Evolutionary conservation across 371 early-diverging fungal genomes (phyloP), one percentile per base, ranked within the genome.

Genomic region (Basidiobolus meristosporus): DNA sequence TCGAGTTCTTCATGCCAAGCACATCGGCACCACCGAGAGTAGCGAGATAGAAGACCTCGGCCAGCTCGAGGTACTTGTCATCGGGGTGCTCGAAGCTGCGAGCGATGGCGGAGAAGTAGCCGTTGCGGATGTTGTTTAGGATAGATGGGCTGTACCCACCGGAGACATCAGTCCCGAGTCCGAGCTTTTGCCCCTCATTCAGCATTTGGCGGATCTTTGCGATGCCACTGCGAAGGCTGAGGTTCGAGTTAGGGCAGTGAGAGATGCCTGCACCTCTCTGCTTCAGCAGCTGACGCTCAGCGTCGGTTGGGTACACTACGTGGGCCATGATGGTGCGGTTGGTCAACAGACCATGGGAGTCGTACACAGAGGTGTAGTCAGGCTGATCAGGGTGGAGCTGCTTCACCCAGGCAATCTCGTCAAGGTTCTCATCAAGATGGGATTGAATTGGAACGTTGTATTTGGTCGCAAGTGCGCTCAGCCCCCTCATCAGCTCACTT

Each of bases 181-280:
- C 86, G n/a, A 89, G 78, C 47, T 75, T 73, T 40, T 85, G 53
- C 3, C 75, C 84, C 28, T 59, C 54, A 28, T 62, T 45, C 16
- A 89, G 41, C 44, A 86, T 58, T 34, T 70, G 63, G 17, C 87
- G 66, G 28, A 91, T 81, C 45, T 89, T 70, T 32, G 76, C 73
- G 4, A 84, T 54, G 14, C 95, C 95, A 22, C 79, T 77, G 44
- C 68, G 63, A 30, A 93, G 56, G 10, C 73, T 65, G 47, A 91
- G 86, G 62, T 93, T 93, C 37, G 82, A 80, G 43, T 69, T 82
- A 16, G 95, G 82, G 46, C 95, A 93, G 54, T 93, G 95, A 2
- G 86, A 67, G 30, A 93, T 54, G 30, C 82, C 86, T 0, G 75
- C 71, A 11, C 69, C 64, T 23, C 54, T 43, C 10, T 58, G 53